A percentile compares a stretch with the other conserved stretches of the same genome.
phyloP scores from a whole-genome alignment of 805 yeast genomes.

The Yarrowia sp. region DNA sequence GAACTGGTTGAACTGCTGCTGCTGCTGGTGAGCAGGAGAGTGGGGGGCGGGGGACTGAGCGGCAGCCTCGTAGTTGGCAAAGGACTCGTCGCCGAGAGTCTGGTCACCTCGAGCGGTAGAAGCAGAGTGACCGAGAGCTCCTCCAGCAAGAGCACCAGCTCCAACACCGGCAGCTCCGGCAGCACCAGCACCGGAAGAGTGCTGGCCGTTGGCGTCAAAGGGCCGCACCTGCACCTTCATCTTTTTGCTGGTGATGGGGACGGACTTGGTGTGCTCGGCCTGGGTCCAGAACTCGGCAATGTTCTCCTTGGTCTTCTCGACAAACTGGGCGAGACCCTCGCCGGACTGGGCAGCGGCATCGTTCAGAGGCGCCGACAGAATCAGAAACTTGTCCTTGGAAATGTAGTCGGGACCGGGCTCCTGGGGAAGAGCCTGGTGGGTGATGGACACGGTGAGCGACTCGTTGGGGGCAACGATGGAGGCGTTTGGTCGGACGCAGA shows the following conservation, averaged over 20 bases:
- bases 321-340: neutral
- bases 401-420: conserved; percentile 72
- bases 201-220: conserved; percentile 41
- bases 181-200: conserved; percentile 35
- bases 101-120: conserved; percentile 22
- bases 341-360: conserved; percentile 20
- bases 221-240: conserved; percentile 49
- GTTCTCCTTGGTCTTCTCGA: conserved; percentile 21
- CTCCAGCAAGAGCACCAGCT: conserved; percentile 36
- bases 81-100: conserved; percentile 29
- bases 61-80: conserved; percentile 23
- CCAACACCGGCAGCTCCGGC: conserved; percentile 32
- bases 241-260: conserved; percentile 55
- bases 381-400: conserved; percentile 89
- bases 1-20: conserved; percentile 28
- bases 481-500: conserved; percentile 96
- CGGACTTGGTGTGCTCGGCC: conserved; percentile 34
- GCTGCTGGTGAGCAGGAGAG: conserved; percentile 30
- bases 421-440: conserved; percentile 76
- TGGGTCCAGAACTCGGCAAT: conserved; percentile 27
- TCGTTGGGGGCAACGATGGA: conserved; percentile 74
- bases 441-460: conserved; percentile 67
- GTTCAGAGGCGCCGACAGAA: conserved; percentile 67
- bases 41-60: conserved; percentile 36
- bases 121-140: conserved; percentile 32